These are phyloP conservation scores for Fraxinus greggii DNA, from an alignment of 305 asterid species.

Conservation along the genomic window DNA sequence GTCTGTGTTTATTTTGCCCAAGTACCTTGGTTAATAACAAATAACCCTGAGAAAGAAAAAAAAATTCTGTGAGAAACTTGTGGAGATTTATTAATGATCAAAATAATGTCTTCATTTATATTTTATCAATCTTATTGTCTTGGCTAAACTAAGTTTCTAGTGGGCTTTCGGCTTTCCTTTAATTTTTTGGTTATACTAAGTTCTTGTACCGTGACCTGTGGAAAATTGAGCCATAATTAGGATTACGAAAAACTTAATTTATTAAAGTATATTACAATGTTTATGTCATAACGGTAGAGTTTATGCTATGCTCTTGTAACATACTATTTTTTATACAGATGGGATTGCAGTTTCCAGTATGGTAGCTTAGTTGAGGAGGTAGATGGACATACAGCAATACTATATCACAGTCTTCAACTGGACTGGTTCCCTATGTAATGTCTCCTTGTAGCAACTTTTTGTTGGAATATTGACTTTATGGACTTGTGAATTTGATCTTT, in stretches of 20 bases:
- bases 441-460: conserved; percentile 26
- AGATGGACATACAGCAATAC: conserved; percentile 97
- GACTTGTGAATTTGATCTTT: not conserved
- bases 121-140: not conserved
- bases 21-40: not conserved
- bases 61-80: not conserved
- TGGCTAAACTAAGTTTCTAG: not conserved
- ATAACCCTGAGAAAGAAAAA: not conserved
- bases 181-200: not conserved
- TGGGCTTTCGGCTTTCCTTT: not conserved
- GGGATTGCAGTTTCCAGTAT: conserved; percentile 97
- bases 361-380: conserved; percentile 99
- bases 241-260: not conserved
- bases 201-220: not conserved
- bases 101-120: not conserved
- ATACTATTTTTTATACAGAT: conserved; percentile 48
- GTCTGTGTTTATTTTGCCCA: not conserved
- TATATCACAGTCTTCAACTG: conserved; percentile 89
- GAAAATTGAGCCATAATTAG: not conserved
- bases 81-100: not conserved
- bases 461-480: conserved; percentile 7
- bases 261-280: conserved; percentile 14
- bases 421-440: conserved; percentile 92
- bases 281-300: not conserved
- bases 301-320: conserved; percentile 14